A percentile compares a stretch with the other conserved stretches of the same genome.
These are phyloP conservation scores for Nasturtium officinale DNA, from an alignment of 345 rosid species.

Conservation along the genomic window DNA sequence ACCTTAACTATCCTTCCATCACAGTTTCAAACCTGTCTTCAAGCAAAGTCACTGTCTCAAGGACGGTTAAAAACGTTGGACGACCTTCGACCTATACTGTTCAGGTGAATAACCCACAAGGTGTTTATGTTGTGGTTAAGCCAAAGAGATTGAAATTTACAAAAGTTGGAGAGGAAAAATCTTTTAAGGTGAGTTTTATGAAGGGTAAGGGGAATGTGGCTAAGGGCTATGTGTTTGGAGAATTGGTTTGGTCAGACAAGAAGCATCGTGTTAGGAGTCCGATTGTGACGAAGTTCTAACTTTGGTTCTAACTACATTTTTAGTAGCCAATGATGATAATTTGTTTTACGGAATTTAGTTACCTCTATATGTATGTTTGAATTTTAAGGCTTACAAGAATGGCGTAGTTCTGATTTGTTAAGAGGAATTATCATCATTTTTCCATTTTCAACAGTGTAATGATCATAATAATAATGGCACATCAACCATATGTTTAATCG, in stretches of 20 bases:
- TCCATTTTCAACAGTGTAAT: neutral
- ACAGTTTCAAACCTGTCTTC: constrained; percentile 47
- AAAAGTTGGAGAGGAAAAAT: constrained; percentile 61
- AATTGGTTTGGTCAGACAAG: constrained; percentile 70
- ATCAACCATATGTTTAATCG: neutral
- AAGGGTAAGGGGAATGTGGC: constrained; percentile 9
- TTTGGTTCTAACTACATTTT: constrained; percentile 5
- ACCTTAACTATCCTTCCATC: constrained; percentile 91
- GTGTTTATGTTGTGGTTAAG: constrained; percentile 54
- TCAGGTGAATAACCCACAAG: constrained; percentile 46
- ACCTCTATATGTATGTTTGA: neutral
- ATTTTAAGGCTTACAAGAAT: constrained; percentile 18
- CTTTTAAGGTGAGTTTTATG: constrained; percentile 52
- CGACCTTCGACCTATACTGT: constrained; percentile 60
- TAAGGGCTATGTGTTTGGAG: constrained; percentile 59
- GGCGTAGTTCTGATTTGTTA: neutral
- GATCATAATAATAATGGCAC: constrained; percentile 17
- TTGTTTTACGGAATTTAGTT: constrained; percentile 12
- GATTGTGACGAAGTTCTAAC: constrained; percentile 53
- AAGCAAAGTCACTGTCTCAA: constrained; percentile 43
- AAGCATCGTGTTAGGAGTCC: constrained; percentile 75
- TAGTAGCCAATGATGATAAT: neutral
- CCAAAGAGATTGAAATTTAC: constrained; percentile 56
- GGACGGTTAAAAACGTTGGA: constrained; percentile 74
- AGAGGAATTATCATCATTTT: neutral